These are phyloP conservation scores for Sugiyamaella paludigena DNA, from an alignment of 1,139 yeast genomes.

Conservation along the genomic window DNA sequence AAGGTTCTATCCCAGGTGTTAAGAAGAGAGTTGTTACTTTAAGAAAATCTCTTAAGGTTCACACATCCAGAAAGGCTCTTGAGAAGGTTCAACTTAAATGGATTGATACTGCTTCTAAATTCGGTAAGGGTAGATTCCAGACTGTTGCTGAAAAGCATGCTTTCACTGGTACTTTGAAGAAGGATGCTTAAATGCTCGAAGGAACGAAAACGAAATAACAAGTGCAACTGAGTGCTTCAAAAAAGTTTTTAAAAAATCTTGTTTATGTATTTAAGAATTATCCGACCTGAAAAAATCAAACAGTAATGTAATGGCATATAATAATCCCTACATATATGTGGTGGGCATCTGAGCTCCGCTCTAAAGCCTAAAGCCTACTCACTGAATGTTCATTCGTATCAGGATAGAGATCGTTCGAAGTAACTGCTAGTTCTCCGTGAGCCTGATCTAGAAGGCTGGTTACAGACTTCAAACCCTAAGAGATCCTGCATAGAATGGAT, in stretches of 20 bases:
- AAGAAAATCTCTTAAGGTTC: constrained; percentile 97
- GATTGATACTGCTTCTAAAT: constrained; percentile 99
- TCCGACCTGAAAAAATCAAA: no score
- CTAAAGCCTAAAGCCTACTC: no score
- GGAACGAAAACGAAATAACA: background rate
- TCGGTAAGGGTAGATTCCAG: constrained; percentile 99
- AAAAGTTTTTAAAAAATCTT: no score
- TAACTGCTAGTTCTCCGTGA: no score
- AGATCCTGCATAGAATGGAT: no score
- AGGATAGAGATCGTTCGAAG: no score
- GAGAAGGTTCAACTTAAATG: constrained; percentile 97
- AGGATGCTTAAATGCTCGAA: constrained; percentile 53
- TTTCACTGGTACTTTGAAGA: constrained; percentile 99
- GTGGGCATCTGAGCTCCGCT: no score
- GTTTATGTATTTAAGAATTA: constrained; percentile 11
- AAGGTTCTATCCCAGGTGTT: constrained; percentile 99
- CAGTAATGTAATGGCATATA: no score
- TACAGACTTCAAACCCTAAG: no score
- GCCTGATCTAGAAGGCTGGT: background rate
- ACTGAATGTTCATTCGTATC: no score
- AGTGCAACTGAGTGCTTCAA: background rate
- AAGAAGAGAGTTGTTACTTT: constrained; percentile 99
- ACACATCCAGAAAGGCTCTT: constrained; percentile 96
- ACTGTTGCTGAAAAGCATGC: constrained; percentile 99
- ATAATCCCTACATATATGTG: no score